A percentile compares a stretch with the other conserved stretches of the same genome.
Conservation (phyloP, 2,329 filamentous ascomycete genomes). For the Colletotrichum spinosum region DNA sequence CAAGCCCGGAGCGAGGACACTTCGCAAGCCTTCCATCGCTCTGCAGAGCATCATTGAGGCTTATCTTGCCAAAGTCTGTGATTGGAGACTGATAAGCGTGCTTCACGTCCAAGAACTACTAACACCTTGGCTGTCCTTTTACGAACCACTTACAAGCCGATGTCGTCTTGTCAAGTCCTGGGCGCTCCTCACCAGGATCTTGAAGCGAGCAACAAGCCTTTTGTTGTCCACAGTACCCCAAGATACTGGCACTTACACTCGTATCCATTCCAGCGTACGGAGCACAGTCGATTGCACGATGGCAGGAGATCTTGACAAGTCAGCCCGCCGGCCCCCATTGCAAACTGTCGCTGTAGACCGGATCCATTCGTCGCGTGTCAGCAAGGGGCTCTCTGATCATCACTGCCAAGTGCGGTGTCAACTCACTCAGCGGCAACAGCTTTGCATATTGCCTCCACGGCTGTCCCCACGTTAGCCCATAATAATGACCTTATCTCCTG, state of each 20-base stretch:
- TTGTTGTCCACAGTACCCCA: background rate
- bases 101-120: slow-evolving; percentile 24
- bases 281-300: background rate
- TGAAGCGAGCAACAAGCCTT: slow-evolving; percentile 20
- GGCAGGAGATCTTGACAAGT: background rate
- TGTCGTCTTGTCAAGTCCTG: slow-evolving; percentile 3
- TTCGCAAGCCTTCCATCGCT: background rate
- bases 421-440: background rate
- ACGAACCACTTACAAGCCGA: slow-evolving; percentile 13
- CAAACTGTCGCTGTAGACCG: no score
- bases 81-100: slow-evolving; percentile 35
- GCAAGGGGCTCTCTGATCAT: background rate
- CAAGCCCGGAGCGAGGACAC: background rate
- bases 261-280: background rate
- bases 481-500: slow-evolving; percentile 35
- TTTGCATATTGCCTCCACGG: background rate
- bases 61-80: slow-evolving; percentile 5
- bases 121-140: slow-evolving; percentile 24
- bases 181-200: background rate
- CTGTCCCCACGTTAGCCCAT: slow-evolving; percentile 16
- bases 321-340: no score
- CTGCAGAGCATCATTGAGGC: background rate
- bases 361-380: background rate
- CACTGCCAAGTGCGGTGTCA: slow-evolving; percentile 21
- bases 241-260: background rate